phyloP scores from a whole-genome alignment of 2,329 filamentous ascomycete genomes.

The Pseudogymnoascus sp. region DNA sequence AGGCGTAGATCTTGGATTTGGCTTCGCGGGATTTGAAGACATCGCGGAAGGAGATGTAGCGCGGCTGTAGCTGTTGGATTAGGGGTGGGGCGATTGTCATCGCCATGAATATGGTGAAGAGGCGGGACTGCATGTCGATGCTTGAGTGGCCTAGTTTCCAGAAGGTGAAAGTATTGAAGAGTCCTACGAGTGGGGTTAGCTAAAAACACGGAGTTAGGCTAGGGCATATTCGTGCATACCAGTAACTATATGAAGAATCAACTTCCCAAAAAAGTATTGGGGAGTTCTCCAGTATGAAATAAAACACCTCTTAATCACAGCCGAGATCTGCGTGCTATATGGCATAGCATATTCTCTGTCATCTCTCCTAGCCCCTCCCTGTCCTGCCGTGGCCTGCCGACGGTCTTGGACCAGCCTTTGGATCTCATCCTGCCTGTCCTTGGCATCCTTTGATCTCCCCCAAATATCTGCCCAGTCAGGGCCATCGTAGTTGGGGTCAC shows the following conservation, averaged over 20 bases:
- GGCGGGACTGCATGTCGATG: constrained; percentile 56
- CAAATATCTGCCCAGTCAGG: constrained; percentile 55
- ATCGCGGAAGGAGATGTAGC: constrained; percentile 54
- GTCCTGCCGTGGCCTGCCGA: constrained; percentile 23
- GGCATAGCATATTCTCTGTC: constrained; percentile 56
- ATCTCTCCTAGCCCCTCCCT: constrained; percentile 34
- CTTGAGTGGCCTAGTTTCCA: constrained; percentile 48
- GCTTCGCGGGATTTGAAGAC: constrained; percentile 63
- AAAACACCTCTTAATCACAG: constrained; percentile 50
- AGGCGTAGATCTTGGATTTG: constrained; percentile 68
- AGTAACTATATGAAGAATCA: constrained; percentile 53
- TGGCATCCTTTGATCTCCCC: constrained; percentile 41
- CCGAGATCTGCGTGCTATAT: constrained; percentile 40
- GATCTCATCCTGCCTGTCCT: constrained; percentile 35
- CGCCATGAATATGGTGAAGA: constrained; percentile 69
- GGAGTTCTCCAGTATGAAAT: constrained; percentile 54
- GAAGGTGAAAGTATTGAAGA: constrained; percentile 64
- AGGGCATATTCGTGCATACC: constrained; percentile 35
- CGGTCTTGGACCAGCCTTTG: constrained; percentile 40
- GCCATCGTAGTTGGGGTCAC: constrained; percentile 50
- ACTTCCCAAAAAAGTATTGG: constrained; percentile 52
- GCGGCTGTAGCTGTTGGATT: constrained; percentile 67
- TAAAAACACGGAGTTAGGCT: constrained; percentile 39
- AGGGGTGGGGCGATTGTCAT: constrained; percentile 63
- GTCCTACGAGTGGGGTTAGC: constrained; percentile 30